Conservation (phyloP, 2,329 filamentous ascomycete genomes). For the Apiospora hydei region DNA sequence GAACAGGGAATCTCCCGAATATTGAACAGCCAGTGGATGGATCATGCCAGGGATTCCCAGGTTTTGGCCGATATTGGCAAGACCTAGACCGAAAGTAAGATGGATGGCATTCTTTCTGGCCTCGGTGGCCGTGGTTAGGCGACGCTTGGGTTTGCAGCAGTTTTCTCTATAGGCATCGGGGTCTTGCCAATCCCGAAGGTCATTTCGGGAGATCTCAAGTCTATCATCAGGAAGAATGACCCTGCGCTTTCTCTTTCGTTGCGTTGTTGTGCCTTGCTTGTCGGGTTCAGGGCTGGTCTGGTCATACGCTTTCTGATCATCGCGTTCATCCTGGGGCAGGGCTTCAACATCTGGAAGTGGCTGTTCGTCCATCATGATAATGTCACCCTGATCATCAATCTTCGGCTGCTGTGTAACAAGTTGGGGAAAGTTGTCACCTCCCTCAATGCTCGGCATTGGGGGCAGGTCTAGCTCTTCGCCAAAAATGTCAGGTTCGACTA, state of each 20-base stretch:
- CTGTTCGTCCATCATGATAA: constrained; percentile 48
- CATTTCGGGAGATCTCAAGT: constrained; percentile 45
- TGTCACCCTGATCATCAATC: constrained; percentile 42
- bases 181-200: constrained; percentile 49
- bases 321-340: constrained; percentile 38
- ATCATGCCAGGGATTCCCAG: constrained; percentile 39
- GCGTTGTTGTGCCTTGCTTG: constrained; percentile 26
- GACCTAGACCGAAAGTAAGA: constrained; percentile 49
- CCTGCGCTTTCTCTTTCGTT: constrained; percentile 35
- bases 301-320: constrained; percentile 26
- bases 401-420: constrained; percentile 25
- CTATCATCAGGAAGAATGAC: constrained; percentile 38
- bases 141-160: constrained; percentile 46
- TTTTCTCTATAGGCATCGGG: constrained; percentile 54
- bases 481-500: constrained; percentile 32
- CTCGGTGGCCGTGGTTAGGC: constrained; percentile 42
- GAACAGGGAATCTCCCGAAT: constrained; percentile 53
- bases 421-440: constrained; percentile 24
- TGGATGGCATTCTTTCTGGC: constrained; percentile 52
- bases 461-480: constrained; percentile 54
- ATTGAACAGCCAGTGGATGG: constrained; percentile 56
- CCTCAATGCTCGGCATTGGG: constrained; percentile 41
- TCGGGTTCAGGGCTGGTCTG: constrained; percentile 5
- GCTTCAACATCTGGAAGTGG: constrained; percentile 48
- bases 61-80: constrained; percentile 46